These are phyloP conservation scores for Carnegiea gigantea DNA, from an alignment of 179 eudicot species.

Conservation along the genomic window DNA sequence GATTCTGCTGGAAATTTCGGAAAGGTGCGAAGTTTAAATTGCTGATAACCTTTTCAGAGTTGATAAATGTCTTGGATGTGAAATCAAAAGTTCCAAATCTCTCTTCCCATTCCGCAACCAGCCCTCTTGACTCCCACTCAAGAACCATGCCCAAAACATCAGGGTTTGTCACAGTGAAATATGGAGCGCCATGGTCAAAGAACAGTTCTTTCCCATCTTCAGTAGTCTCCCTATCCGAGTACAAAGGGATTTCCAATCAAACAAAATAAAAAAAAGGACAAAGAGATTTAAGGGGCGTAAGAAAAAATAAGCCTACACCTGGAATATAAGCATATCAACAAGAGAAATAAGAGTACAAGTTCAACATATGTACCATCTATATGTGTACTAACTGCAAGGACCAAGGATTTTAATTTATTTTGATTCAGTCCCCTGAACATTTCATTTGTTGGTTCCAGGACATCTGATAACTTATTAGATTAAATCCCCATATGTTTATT, in stretches of 20 bases:
- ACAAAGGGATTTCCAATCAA: not conserved
- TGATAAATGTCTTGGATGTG: conserved; percentile 46
- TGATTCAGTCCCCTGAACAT: not conserved
- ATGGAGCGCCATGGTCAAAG: conserved; percentile 96
- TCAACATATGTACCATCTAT: not conserved
- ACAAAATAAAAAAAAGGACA: not conserved
- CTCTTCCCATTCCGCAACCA: conserved; percentile 88
- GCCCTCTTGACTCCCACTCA: conserved; percentile 82
- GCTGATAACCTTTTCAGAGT: conserved; percentile 54
- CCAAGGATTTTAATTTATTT: not conserved
- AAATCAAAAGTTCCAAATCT: conserved; percentile 73
- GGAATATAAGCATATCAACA: conserved; percentile 4
- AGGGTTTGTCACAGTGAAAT: conserved; percentile 55
- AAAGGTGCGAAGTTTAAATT: not conserved
- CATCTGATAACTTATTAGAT: not conserved
- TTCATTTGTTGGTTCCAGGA: not conserved
- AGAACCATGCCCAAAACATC: conserved; percentile 49
- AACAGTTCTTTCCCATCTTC: conserved; percentile 75
- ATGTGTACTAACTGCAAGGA: not conserved
- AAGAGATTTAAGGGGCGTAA: not conserved
- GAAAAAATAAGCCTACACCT: not conserved
- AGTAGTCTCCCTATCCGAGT: conserved; percentile 51
- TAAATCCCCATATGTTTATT: not conserved
- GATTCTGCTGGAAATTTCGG: not conserved
- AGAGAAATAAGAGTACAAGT: not conserved